Base-by-base conservation (phyloP, 345 rosid genomes). In the Acer campestre region DNA sequence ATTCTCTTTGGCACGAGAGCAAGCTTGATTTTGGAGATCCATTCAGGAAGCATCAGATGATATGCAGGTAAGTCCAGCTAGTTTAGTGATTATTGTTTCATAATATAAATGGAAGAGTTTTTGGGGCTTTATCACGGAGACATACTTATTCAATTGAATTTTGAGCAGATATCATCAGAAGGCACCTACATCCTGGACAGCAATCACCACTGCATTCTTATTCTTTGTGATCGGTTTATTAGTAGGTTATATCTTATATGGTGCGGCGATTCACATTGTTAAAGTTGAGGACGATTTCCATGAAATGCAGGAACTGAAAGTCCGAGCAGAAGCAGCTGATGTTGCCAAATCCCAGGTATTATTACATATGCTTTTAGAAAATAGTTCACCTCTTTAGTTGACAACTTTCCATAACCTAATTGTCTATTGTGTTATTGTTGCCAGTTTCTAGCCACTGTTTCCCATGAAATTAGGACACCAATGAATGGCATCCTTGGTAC, bases 401-500 rank as follows among this genome's bases (percentile, higher is more conserved):
- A 55, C 46, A 49, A 20, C 38, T 55, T 67, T 67, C 11, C 23
- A 0, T 67, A 23, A 23, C 10, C 40, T 66, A 51, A 75, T 67
- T 53, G 16, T 55, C 35, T 66, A 35, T 35, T 38, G 40, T 53
- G 71, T 38, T 81, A 31, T 85, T 82, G 62, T 49, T 82, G 74
- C 59, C 91, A 92, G 97, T 96, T 96, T 88, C 91, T 96, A 68
- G 99, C 99, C 38, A 96, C 99, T 0, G 99, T 96, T 68, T 96
- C 99, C 68, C 99, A 96, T 75, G 99, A 96, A 84, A 96, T 96
- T 29, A 90, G 99, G 75, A 96, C 99, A 70, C 99, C 99, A 3
- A 96, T 96, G 99, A 96, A 96, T 86, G 99, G 99, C 71, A 90
- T 96, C 78, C 98, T 96, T 13, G 99, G 99, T 92, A 89, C 14